Evolutionary conservation across 805 yeast species (phyloP), one percentile per base, ranked within the genome.

Genomic region (Cyberlindnera suaveolens): DNA sequence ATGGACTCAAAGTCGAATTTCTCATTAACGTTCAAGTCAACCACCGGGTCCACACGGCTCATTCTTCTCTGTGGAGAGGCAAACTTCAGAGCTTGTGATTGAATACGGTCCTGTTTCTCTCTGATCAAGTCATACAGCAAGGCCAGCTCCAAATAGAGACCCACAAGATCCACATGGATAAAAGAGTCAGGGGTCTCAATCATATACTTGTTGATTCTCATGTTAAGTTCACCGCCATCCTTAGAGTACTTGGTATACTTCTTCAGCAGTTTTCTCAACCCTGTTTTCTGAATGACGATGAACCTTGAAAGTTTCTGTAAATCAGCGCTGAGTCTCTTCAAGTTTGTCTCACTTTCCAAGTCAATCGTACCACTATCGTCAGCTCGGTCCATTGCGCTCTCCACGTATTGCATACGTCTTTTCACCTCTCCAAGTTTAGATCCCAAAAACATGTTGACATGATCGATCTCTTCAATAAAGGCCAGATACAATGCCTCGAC

Each of bases 231-330:
- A 11, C 63, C 61, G 19, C 57, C 54, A 26, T 65, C 62, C 2
- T 56, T 39, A 3, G 75, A 68, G 60, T 74, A 72, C 46, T 74
- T 71, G 32, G 69, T 64, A 56, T 68, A 82, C 58, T 87, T 86
- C 64, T 87, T 86, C 54, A 86, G 68, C 39, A 86, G 71, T 63
- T 86, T 86, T 48, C 81, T 71, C 39, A 84, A 70, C 6, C 80
- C 95, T 3, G 87, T 79, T 54, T 81, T 80, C 57, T 86, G 96
- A 7, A 85, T 72, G 18, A 81, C 65, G 14, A 85, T 75, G 56
- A 82, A 86, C 48, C 87, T 70, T n/a, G 85, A 72, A 38, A 86
- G 64, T 47, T 80, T 75, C 53, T 82, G 85, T 23, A 84, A 65
- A 37, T 77, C 81, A 15, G 54, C 65, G 43, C 72, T 74, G 36